Conservation (phyloP, 345 rosid species). For the Anastatica hierochuntica region DNA sequence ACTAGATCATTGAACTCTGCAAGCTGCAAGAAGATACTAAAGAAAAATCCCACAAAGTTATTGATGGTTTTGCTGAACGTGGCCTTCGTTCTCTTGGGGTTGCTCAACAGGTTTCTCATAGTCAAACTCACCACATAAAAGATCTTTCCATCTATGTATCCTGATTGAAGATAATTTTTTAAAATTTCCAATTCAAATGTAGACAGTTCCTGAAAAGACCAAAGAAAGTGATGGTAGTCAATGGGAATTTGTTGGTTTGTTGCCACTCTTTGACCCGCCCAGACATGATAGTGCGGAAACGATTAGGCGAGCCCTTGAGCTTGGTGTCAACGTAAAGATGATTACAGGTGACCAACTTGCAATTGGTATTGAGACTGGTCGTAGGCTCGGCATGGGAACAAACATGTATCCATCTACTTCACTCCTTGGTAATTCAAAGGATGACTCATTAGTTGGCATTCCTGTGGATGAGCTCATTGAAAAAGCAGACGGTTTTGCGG, state of each 20-base stretch:
- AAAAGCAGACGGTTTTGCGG: no score
- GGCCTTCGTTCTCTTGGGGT: conserved; percentile 85
- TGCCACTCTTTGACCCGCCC: conserved; percentile 92
- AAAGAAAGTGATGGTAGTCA: conserved; percentile 65
- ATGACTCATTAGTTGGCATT: conserved; percentile 39
- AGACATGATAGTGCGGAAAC: no score
- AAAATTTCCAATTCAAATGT: not conserved
- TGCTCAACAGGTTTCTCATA: conserved; percentile 73
- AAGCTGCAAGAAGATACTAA: conserved; percentile 41
- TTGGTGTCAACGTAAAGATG: conserved; percentile 85
- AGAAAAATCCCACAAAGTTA: conserved; percentile 50
- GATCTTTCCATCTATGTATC: no score
- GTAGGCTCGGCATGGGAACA: no score
- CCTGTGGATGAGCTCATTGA: conserved; percentile 69
- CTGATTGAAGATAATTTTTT: no score
- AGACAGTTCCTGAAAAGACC: conserved; percentile 60
- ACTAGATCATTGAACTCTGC: conserved; percentile 72
- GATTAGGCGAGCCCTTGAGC: conserved; percentile 66
- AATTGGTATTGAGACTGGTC: conserved; percentile 79
- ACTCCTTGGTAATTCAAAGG: conserved; percentile 53
- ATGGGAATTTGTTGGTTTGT: conserved; percentile 88
- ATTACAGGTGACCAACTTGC: conserved; percentile 89
- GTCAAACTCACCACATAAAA: no score
- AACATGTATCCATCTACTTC: conserved; percentile 82
- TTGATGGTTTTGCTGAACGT: conserved; percentile 58